phyloP scores from a whole-genome alignment of 768 basidiomycete genomes.

The Calocybe cyanea region DNA sequence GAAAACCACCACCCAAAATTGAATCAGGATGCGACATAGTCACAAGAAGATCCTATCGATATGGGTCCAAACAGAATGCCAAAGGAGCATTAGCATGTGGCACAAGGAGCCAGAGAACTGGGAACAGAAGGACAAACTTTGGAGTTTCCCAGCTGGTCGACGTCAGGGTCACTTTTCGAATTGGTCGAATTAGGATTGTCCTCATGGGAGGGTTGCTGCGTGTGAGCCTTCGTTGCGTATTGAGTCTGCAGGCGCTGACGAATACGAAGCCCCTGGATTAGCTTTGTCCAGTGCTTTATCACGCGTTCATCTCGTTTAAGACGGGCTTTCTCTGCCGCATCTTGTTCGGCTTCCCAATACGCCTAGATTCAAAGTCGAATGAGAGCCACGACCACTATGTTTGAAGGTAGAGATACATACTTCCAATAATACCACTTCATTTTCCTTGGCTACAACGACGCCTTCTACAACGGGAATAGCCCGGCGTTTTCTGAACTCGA shows the following conservation, averaged over 20 bases:
- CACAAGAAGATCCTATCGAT: slow-evolving; percentile 12
- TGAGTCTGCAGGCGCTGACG: slow-evolving; percentile 78
- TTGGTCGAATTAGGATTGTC: slow-evolving; percentile 1
- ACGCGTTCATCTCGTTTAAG: slow-evolving; percentile 75
- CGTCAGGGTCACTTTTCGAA: neutral
- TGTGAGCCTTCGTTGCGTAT: slow-evolving; percentile 44
- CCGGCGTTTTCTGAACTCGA: slow-evolving; percentile 92
- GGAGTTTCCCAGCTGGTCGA: slow-evolving; percentile 3
- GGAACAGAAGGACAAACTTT: slow-evolving; percentile 4
- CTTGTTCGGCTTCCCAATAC: slow-evolving; percentile 77
- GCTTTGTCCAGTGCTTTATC: slow-evolving; percentile 82
- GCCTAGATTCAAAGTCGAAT: slow-evolving; percentile 47
- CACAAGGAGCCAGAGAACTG: neutral
- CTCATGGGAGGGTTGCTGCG: slow-evolving; percentile 14
- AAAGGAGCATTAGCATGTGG: slow-evolving; percentile 1
- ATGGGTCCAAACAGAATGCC: slow-evolving; percentile 3
- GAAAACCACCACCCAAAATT: slow-evolving; percentile 56
- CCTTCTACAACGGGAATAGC: slow-evolving; percentile 85
- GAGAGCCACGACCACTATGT: no score
- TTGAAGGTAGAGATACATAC: slow-evolving; percentile 34
- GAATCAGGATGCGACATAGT: slow-evolving; percentile 16
- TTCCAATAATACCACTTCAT: slow-evolving; percentile 70
- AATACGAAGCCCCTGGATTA: slow-evolving; percentile 86
- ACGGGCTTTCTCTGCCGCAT: slow-evolving; percentile 72
- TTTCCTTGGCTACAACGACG: slow-evolving; percentile 81